phyloP scores from a whole-genome alignment of 129 eudicot genomes.

The Chrysanthemum seticuspe region DNA sequence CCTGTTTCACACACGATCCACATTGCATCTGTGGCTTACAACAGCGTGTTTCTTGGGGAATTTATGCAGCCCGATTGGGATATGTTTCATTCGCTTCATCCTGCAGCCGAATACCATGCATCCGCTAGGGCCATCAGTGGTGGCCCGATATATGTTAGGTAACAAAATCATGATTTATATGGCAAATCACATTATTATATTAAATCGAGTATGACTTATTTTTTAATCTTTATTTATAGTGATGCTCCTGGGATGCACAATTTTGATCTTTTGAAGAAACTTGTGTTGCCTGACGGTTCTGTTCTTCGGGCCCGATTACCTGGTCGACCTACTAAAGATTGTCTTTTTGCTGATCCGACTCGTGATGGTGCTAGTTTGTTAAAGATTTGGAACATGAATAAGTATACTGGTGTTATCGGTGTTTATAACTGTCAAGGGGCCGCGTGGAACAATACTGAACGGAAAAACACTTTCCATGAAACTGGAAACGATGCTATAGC shows the following conservation, averaged over 20 bases:
- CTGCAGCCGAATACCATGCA: conserved; percentile 79
- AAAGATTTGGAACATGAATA: conserved; percentile 98
- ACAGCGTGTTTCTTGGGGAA: conserved; percentile 87
- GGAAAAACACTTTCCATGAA: conserved; percentile 59
- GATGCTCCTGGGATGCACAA: conserved; percentile 91
- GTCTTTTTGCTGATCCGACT: conserved; percentile 66
- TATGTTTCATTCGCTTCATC: conserved; percentile 88
- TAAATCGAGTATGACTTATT: neutral
- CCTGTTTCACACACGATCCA: conserved; percentile 83
- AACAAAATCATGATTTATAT: neutral
- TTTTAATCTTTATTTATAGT: conserved; percentile 32
- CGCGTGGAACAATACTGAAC: conserved; percentile 74
- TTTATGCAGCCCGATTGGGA: conserved; percentile 97
- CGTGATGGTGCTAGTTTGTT: conserved; percentile 78
- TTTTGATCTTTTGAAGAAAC: conserved; percentile 65
- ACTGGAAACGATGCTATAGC: conserved; percentile 45
- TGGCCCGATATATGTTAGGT: conserved; percentile 85
- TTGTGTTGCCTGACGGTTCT: conserved; percentile 78
- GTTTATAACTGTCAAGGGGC: conserved; percentile 99
- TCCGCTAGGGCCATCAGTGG: conserved; percentile 84
- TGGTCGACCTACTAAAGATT: conserved; percentile 79
- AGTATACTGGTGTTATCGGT: conserved; percentile 86
- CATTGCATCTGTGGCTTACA: conserved; percentile 78
- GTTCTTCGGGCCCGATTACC: conserved; percentile 73
- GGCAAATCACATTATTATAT: neutral